phyloP scores from a whole-genome alignment of 352 stramenopile genomes.

The Globisporangium emineosum region DNA sequence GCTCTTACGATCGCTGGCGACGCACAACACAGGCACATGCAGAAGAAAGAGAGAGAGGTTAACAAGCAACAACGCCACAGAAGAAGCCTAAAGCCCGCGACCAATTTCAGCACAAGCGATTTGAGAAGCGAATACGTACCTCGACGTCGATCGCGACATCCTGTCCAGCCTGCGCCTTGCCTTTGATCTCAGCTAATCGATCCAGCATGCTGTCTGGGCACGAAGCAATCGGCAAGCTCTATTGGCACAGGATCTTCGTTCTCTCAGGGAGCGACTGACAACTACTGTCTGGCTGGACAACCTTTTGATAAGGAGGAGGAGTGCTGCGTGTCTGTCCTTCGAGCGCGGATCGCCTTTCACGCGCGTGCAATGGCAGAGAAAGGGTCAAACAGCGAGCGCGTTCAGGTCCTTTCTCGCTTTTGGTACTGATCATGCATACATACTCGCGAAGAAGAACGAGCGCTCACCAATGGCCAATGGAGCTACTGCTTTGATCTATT shows the following conservation, averaged over 20 bases:
- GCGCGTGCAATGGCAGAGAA: no score
- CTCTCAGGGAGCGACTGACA: no score
- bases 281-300: no score
- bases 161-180: constrained; percentile 28
- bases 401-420: background rate
- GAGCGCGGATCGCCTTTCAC: no score
- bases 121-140: constrained; percentile 22
- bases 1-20: constrained; percentile 8
- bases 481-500: background rate
- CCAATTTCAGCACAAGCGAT: background rate
- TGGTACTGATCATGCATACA: background rate
- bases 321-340: no score
- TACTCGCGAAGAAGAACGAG: background rate
- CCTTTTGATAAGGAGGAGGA: no score
- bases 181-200: constrained; percentile 71
- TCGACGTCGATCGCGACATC: constrained; percentile 65
- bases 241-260: background rate
- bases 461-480: background rate
- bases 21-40: background rate
- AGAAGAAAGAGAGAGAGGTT: background rate
- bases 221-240: no score
- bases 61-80: constrained; percentile 1
- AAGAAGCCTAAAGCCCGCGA: background rate
- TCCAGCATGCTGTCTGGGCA: constrained; percentile 44
- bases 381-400: no score